These are phyloP conservation scores for Coemansia sp. DNA, from an alignment of 192 early-diverging fungal genomes.

Conservation along the genomic window DNA sequence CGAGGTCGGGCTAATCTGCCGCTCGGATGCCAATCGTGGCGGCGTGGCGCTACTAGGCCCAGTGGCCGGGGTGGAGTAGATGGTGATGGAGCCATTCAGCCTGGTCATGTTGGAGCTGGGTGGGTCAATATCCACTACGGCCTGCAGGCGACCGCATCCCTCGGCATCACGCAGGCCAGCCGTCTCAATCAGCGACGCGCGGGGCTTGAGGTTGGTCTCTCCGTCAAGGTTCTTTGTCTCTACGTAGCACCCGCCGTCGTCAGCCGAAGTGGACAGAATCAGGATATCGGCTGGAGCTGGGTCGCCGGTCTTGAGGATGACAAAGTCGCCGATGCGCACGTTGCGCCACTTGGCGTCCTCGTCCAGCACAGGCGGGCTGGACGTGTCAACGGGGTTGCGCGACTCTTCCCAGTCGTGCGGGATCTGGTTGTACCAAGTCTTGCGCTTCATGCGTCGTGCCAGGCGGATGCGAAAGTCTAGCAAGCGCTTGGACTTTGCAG, in stretches of 20 bases:
- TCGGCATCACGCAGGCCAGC: constrained; percentile 59
- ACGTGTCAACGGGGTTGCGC: constrained; percentile 17
- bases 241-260: constrained; percentile 83
- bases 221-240: constrained; percentile 99
- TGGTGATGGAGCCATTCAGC: constrained; percentile 66
- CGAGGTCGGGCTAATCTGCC: constrained; percentile 15
- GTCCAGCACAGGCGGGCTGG: constrained; percentile 18
- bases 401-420: constrained; percentile 47
- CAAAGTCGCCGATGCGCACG: constrained; percentile 84
- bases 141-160: constrained; percentile 67
- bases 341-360: constrained; percentile 79
- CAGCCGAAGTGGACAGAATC: constrained; percentile 79
- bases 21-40: constrained; percentile 11
- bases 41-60: constrained; percentile 17
- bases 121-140: constrained; percentile 77
- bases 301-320: constrained; percentile 79
- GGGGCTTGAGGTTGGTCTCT: constrained; percentile 95
- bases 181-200: constrained; percentile 63
- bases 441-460: constrained; percentile 34
- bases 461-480: constrained; percentile 30
- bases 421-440: constrained; percentile 48
- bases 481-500: constrained; percentile 16
- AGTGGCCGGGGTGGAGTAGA: constrained; percentile 25
- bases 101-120: constrained; percentile 81
- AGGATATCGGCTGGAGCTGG: constrained; percentile 89